A percentile compares a stretch with the other conserved stretches of the same genome.
Evolutionary conservation across 306 rosid species (phyloP).

Genomic region (Crotalaria pallida): DNA sequence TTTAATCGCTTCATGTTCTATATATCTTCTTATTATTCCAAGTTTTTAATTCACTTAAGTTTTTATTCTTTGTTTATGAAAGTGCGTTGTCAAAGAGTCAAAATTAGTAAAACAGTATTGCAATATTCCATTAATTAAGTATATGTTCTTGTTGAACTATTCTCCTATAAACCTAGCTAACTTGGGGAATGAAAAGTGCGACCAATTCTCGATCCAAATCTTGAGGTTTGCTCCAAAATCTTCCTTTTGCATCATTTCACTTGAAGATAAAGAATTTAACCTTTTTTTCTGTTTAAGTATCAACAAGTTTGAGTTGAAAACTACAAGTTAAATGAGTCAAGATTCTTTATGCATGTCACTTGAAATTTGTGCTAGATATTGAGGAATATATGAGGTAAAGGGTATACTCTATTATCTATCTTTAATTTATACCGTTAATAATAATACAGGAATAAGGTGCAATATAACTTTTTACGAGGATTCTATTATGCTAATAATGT

Average conservation of each 20-base stretch:
- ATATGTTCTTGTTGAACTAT: conserved; percentile 21
- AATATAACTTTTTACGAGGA: neutral
- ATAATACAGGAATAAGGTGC: conserved; percentile 3
- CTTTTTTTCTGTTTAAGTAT: neutral
- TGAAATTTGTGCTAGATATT: neutral
- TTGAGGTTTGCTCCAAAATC: neutral
- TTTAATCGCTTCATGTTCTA: too few species aligned
- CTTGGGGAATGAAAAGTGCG: conserved; percentile 7
- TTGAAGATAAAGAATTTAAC: conserved; percentile 3
- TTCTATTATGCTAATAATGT: neutral
- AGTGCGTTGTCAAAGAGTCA: neutral
- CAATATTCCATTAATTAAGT: neutral
- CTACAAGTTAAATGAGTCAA: neutral
- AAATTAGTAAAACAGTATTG: neutral
- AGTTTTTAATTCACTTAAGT: neutral
- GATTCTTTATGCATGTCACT: neutral
- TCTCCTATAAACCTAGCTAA: neutral
- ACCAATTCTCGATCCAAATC: conserved; percentile 24
- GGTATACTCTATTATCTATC: neutral
- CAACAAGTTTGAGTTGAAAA: neutral
- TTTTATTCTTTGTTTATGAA: neutral
- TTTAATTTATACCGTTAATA: neutral
- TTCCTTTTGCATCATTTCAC: neutral
- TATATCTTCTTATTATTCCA: too few species aligned
- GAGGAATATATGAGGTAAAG: conserved; percentile 5